Evolutionary conservation across 805 yeast genomes (phyloP).

Genomic region (Nematodospora valgi): DNA sequence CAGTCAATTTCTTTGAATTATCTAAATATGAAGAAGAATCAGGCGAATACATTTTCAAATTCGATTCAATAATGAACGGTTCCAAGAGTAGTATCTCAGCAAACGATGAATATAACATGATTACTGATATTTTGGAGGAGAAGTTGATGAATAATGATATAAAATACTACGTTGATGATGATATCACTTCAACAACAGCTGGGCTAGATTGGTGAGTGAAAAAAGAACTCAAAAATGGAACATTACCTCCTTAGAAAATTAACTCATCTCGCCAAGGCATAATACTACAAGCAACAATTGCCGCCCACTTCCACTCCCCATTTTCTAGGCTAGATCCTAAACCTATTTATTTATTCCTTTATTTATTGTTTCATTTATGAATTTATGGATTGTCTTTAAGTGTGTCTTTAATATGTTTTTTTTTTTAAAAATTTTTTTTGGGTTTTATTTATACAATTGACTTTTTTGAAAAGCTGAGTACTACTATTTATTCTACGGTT

Average conservation of each 20-base stretch:
- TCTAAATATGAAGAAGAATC: slow-evolving; percentile 24
- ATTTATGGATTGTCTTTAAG: neutral
- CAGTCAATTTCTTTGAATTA: slow-evolving; percentile 26
- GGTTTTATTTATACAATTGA: too few species aligned
- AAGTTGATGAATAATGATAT: slow-evolving; percentile 36
- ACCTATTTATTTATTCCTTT: neutral
- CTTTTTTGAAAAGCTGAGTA: too few species aligned
- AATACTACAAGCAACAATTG: too few species aligned
- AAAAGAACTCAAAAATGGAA: neutral
- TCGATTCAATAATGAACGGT: slow-evolving; percentile 18
- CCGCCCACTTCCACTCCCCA: neutral
- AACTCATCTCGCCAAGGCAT: too few species aligned
- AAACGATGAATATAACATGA: slow-evolving; percentile 37
- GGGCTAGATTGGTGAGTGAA: slow-evolving; percentile 4
- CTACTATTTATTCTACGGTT: too few species aligned
- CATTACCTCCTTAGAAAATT: too few species aligned
- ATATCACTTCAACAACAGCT: slow-evolving; percentile 5
- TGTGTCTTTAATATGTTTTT: neutral
- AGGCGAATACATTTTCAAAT: slow-evolving; percentile 16
- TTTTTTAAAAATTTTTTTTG: neutral
- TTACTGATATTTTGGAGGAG: slow-evolving; percentile 40
- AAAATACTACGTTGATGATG: slow-evolving; percentile 24
- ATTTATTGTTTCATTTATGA: slow-evolving; percentile 1
- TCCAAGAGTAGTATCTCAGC: slow-evolving; percentile 17
- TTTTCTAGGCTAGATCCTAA: neutral